Evolutionary conservation across 805 yeast species (phyloP).

Genomic region (Candida oleophila): DNA sequence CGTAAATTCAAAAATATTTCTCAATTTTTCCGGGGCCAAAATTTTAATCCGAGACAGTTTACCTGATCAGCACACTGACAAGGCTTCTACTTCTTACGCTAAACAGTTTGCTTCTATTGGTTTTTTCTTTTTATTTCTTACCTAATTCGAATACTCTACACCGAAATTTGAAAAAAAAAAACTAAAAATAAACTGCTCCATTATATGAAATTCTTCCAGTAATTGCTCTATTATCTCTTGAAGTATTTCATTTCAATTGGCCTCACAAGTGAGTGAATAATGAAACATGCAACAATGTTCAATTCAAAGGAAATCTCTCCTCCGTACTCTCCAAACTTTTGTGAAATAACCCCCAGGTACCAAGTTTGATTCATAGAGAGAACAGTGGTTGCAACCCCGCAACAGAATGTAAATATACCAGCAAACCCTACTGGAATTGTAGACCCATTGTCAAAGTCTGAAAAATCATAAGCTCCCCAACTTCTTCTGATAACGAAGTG

Average conservation of each 20-base stretch:
- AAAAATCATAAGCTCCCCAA: conserved; percentile 23
- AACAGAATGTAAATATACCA: conserved; percentile 26
- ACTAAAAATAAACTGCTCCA: background rate
- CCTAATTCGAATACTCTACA: too few relatives aligned
- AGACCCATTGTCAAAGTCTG: conserved; percentile 20
- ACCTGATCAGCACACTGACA: too few relatives aligned
- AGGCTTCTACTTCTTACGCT: too few relatives aligned
- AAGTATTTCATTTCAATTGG: conserved; percentile 31
- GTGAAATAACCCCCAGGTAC: conserved; percentile 32
- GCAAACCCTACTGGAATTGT: conserved; percentile 31
- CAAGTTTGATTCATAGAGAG: conserved; percentile 33
- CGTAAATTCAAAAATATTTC: too few relatives aligned
- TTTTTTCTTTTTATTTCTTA: too few relatives aligned
- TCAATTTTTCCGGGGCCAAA: too few relatives aligned
- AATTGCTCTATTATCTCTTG: background rate
- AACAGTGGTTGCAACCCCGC: conserved; percentile 32
- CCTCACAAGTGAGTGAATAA: conserved; percentile 24
- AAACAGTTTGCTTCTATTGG: too few relatives aligned
- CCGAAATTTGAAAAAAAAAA: background rate
- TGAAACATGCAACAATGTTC: conserved; percentile 26
- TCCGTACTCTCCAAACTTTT: conserved; percentile 19
- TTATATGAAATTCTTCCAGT: background rate
- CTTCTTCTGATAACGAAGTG: conserved; percentile 28
- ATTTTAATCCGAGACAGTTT: too few relatives aligned
- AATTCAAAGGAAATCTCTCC: conserved; percentile 33